Base-by-base conservation (phyloP, 192 early-diverging fungal genomes). In the Linnemannia elongata region DNA sequence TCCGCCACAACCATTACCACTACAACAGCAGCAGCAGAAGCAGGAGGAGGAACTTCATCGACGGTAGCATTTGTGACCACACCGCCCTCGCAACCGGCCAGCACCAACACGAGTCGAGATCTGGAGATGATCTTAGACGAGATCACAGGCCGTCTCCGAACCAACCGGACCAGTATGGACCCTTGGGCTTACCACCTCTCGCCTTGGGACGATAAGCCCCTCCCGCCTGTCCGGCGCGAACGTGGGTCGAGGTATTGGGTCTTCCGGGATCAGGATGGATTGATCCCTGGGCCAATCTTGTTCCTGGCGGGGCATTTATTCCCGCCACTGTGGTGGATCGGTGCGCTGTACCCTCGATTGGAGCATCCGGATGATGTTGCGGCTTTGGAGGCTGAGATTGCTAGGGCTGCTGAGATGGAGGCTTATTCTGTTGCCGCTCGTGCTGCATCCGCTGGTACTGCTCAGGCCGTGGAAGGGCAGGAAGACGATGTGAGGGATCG, bases 321-420 rank as follows among this genome's bases (percentile, higher is more conserved):
- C 49, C 85, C 85, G 1, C 8, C 75, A 5, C 24, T 87, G 42
- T 87, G 85, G 85, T 87, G 85, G 85, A 44, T 87, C 24, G 85
- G 85, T 20, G 47, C 69, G 1, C 24, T 81, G 4, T 87, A 78
- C 35, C 85, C 85, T 0, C 8, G 13, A 2, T 41, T 47, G 22
- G 60, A 77, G 45, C 79, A 87, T 39, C 85, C 85, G 12, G 75
- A 80, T 24, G 20, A 75, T 41, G 2, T 47, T 15, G 38, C 63
- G 27, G 63, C 63, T 10, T 33, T 35, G 20, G 76, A 41, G 54
- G 27, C 47, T 20, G 42, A 17, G 27, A 0, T 68, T 20, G 60
- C 38, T 13, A 41, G 39, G 35, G 12, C 63, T 38, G 74, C n/a
- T 27, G 54, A 52, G 54, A 47, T 35, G 55, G 30, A 41, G 41